Conservation (phyloP, 768 basidiomycete species). For the Mycena indigotica region DNA sequence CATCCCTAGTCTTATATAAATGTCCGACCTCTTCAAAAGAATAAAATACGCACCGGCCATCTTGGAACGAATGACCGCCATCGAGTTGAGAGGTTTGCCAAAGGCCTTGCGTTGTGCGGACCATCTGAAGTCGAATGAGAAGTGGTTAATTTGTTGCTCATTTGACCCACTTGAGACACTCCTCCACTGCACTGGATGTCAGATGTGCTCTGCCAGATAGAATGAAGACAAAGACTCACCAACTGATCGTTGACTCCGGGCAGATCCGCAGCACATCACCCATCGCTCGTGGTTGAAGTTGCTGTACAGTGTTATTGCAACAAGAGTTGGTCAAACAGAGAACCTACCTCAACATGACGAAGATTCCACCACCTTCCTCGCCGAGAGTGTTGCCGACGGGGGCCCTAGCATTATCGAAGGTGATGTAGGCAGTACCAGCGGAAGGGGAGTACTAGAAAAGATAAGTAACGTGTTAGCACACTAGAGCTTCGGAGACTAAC, state of each 20-base stretch:
- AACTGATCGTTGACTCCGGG: conserved; percentile 60
- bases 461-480: background rate
- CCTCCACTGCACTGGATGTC: conserved; percentile 54
- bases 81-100: conserved; percentile 81
- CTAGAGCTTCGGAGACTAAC: conserved; percentile 37
- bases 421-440: conserved; percentile 63
- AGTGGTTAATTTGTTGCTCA: background rate
- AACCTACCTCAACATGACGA: conserved; percentile 52
- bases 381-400: conserved; percentile 72
- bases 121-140: conserved; percentile 55
- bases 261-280: conserved; percentile 81
- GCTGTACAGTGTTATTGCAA: conserved; percentile 30
- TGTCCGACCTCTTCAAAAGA: no score
- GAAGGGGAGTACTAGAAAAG: conserved; percentile 49
- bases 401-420: conserved; percentile 63
- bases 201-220: background rate
- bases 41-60: conserved; percentile 48
- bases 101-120: conserved; percentile 87
- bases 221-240: conserved; percentile 18
- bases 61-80: conserved; percentile 87
- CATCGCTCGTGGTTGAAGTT: conserved; percentile 97
- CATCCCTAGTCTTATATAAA: conserved; percentile 66
- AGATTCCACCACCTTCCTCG: conserved; percentile 63
- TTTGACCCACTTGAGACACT: conserved; percentile 73
- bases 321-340: background rate